A percentile compares a stretch with the other conserved stretches of the same genome.
Conservation (phyloP, 176 grass and related monocot species). For the Elymus sibiricus region DNA sequence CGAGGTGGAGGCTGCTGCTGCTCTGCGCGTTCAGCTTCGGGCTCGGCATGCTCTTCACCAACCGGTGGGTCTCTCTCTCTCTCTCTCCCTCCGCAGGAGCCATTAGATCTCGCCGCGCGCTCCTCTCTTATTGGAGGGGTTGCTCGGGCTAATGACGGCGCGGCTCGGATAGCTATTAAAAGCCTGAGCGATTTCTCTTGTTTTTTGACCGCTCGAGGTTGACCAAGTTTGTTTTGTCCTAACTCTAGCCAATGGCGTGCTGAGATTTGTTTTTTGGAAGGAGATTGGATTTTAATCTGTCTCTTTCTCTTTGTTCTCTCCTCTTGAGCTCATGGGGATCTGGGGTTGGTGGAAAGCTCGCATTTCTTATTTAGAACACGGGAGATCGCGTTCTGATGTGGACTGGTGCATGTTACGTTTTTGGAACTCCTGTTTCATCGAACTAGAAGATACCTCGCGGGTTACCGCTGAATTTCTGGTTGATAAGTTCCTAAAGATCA, state of each 20-base stretch:
- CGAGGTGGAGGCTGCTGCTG: slow-evolving; percentile 61
- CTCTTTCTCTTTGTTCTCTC: neutral
- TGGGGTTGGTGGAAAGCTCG: slow-evolving; percentile 36
- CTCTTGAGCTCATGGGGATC: slow-evolving; percentile 35
- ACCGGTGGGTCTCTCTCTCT: slow-evolving; percentile 40
- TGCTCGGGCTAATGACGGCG: neutral
- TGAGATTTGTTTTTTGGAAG: neutral
- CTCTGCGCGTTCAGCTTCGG: slow-evolving; percentile 77
- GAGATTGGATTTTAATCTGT: neutral
- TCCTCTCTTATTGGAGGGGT: neutral
- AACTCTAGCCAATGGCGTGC: neutral
- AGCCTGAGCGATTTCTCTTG: slow-evolving; percentile 9
- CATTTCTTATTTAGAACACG: neutral
- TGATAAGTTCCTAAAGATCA: too few species aligned
- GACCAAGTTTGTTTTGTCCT: neutral
- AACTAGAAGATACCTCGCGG: too few species aligned
- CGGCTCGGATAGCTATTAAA: neutral
- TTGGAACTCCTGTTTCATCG: neutral
- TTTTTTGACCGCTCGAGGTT: slow-evolving; percentile 1
- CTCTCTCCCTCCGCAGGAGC: neutral
- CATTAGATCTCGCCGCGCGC: slow-evolving; percentile 20
- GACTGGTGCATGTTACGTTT: neutral
- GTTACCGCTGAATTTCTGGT: too few species aligned
- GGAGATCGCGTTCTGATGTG: slow-evolving; percentile 27
- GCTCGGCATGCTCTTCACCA: slow-evolving; percentile 83